Percentiles rank a stretch among this genome's conserved stretches.
These are phyloP conservation scores for Plasmodium coatneyi DNA, from an alignment of 169 alveolate genomes.

Conservation along the genomic window DNA sequence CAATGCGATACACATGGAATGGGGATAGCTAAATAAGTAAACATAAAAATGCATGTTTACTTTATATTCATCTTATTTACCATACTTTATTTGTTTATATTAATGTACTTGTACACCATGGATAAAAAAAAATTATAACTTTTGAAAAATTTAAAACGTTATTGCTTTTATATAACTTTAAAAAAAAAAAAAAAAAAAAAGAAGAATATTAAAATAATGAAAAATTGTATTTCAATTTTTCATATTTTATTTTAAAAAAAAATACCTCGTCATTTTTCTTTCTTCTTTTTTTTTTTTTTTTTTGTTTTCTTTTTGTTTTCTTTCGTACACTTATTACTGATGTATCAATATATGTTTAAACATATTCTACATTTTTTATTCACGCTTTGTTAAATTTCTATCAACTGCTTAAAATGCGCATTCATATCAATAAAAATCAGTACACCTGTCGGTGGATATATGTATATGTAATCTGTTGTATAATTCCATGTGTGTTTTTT, in stretches of 20 bases:
- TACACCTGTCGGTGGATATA: neutral
- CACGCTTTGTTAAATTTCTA: neutral
- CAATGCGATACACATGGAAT: neutral
- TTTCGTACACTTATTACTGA: neutral
- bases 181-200: conserved; percentile 36
- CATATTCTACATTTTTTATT: neutral
- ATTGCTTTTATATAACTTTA: conserved; percentile 15
- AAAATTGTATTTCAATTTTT: neutral
- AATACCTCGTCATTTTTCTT: neutral
- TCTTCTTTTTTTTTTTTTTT: neutral
- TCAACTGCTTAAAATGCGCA: neutral
- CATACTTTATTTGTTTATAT: neutral
- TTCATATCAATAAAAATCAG: neutral
- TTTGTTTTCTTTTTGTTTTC: neutral
- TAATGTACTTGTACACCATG: neutral
- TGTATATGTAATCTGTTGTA: neutral
- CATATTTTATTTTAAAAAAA: conserved; percentile 12
- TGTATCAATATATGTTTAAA: neutral
- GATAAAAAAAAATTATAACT: neutral
- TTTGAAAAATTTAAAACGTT: conserved; percentile 23
- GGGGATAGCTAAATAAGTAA: neutral
- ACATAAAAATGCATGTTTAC: neutral
- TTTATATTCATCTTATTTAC: neutral
- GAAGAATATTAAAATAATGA: neutral
- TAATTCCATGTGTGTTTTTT: neutral